Conservation (phyloP, 2,329 filamentous ascomycete species). For the Aspergillus sp. region DNA sequence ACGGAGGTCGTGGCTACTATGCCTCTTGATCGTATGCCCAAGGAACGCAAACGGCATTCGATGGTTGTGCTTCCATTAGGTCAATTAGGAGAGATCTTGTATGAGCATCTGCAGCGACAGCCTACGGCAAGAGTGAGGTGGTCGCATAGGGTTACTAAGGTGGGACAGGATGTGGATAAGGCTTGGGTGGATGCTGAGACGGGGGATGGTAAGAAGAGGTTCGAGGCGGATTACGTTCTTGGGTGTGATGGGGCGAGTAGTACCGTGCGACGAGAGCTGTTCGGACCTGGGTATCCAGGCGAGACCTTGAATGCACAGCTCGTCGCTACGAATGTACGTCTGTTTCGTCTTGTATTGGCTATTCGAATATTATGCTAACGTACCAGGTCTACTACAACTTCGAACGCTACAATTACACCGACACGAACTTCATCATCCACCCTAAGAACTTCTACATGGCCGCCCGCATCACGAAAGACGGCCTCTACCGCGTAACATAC, state of each 20-base stretch:
- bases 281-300: conserved; percentile 51
- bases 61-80: conserved; percentile 42
- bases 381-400: conserved; percentile 54
- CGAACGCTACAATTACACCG: conserved; percentile 29
- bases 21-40: conserved; percentile 15
- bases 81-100: conserved; percentile 37
- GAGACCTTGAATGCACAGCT: conserved; percentile 56
- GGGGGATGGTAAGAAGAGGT: conserved; percentile 3
- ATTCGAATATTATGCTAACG: too few relatives aligned
- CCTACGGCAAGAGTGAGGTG: conserved; percentile 36
- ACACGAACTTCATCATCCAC: conserved; percentile 53
- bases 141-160: conserved; percentile 41
- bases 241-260: conserved; percentile 48
- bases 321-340: conserved; percentile 53
- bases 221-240: conserved; percentile 47
- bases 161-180: conserved; percentile 42
- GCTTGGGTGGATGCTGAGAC: conserved; percentile 37
- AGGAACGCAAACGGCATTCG: conserved; percentile 23
- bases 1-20: conserved; percentile 28
- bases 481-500: conserved; percentile 58
- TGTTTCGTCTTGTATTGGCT: too few relatives aligned
- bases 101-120: conserved; percentile 30
- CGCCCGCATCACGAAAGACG: conserved; percentile 52
- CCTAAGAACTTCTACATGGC: conserved; percentile 59
- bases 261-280: conserved; percentile 43